Base-by-base conservation (phyloP, 371 early-diverging fungal genomes). In the Mucor lusitanicus region DNA sequence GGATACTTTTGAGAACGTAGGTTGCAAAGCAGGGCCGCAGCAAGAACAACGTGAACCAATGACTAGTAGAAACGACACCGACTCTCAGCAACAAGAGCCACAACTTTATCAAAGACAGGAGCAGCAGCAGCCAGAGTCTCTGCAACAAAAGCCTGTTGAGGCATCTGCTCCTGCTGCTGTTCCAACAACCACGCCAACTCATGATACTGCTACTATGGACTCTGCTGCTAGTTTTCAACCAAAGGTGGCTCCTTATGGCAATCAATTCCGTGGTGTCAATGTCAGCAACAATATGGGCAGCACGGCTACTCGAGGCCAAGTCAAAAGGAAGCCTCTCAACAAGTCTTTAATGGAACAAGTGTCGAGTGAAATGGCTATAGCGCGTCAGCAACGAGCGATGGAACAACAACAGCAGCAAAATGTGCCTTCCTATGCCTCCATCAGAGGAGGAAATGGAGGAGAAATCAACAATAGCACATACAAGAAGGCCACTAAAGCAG, bases 281-380 rank as follows among this genome's bases (percentile, higher is more conserved):
- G 39, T 72, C 5, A 72, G 72, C n/a, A 50, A 62, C 17, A 68
- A 74, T 13, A 61, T 46, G 25, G 64, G 63, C 12, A 69, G 71
- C 13, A 73, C 74, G 27, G 68, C 68, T 19, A 55, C 59, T 21
- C 69, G 72, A n/a, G 70, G 61, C 4, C 72, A 61, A n/a, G 70
- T 76, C 32, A 74, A 70, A 17, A 63, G 81, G 35, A 80, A 80
- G 35, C 81, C 81, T 4, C 46, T 80, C 3, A 68, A 68, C n/a
- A 67, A 67, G 25, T 56, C 74, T 6, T 30, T 74, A 8, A 70
- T 74, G 67, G 67, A 67, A 7, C 59, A 70, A 42, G 62, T 54
- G 7, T 44, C 59, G 7, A 64, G 58, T 25, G 61, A 65, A 53
- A 70, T 62, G 66, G 53, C 65, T 32, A 39, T 61, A 11, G 55